Evolutionary conservation across 352 stramenopile species (phyloP), one percentile per base, ranked within the genome.

Genomic region (Nannochloropsis limnetica): DNA sequence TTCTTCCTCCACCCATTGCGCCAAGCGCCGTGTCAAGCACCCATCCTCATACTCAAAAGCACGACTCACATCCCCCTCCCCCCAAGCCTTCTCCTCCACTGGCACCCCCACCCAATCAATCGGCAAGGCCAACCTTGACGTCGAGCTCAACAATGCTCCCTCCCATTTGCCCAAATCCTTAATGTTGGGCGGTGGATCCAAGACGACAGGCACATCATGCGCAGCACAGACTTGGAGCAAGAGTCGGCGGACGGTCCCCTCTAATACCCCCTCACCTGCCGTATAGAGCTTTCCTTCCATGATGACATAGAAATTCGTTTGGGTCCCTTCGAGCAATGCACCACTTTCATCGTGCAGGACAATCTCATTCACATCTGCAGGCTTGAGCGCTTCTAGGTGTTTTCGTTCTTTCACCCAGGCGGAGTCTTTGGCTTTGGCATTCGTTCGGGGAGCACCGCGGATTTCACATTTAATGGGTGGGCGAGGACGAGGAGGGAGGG

Each of bases 351-450:
- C 43, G 22, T 31, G 20, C 43, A 82, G 44, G 17, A 82, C 23
- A 27, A 83, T 79, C 14, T 68, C 37, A 43, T 37, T 69, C 27
- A 27, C 25, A 37, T 68, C 80, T 4, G 6, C 22, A 20, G 80
- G 8, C 61, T 80, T 80, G 9, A 83, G 67, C 11, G 20, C 28
- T 49, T 83, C 81, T n/a, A 83, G 61, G 3, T 9, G 27, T 22
- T 32, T 54, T 22, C 81, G 14, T 29, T 80, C 25, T 2, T 29
- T 27, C 31, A 83, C 54, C 81, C 81, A 83, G 49, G 5, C 28
- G 49, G 81, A 81, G 81, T 84, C 81, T 61, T 84, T 84, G 22
- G 81, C 81, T 27, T 61, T 43, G 27, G 81, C 81, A 43, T 83
- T 83, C 2, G 20, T 22, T 15, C 81, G 81, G 23, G 81, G 81